Base-by-base conservation (phyloP, 2,329 filamentous ascomycete genomes). In the Ophiosphaerella korrae region DNA sequence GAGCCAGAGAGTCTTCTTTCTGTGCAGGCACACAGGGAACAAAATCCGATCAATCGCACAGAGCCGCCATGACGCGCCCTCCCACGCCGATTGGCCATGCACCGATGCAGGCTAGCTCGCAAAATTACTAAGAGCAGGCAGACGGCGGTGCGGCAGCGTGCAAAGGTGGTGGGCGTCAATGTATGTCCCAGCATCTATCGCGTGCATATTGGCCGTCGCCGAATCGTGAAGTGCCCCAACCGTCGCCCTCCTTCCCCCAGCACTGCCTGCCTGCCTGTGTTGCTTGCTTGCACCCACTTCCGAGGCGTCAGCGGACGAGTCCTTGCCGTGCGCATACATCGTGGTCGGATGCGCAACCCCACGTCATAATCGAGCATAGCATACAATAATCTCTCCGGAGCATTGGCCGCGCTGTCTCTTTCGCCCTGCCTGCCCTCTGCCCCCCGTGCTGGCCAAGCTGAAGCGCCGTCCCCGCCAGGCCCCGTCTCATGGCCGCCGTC, bases 401-500 rank as follows among this genome's bases (percentile, higher is more conserved):
- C 18, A 21, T 21, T 21, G 18, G 18, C 18, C 18, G 18, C 5
- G 18, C 18, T 4, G 18, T 21, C 18, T 21, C 18, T 21, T 4
- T 21, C 3, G 18, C 18, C 18, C 18, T 18, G 18, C 18, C 18
- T 21, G 18, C 5, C 18, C 26, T 29, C 11, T 29, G 11, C 26
- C 44, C 7, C 24, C 26, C 21, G 36, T 26, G 26, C 23, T 24
- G 8, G 34, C 16, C 41, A n/a, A 42, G 53, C 51, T 54, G 46
- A 57, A 52, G 61, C 59, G 47, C 55, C 51, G 50, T 51, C 38
- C 41, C 51, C 14, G 47, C 48, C 50, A 57, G 48, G 50, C 62
- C 58, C 61, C 52, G 50, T 42, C 59, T 60, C 46, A 73, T 74
- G 71, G 71, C 71, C 50, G 64, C 72, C 45, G 65, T 72, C 26